Evolutionary conservation across 495 filamentous ascomycete genomes (phyloP).

Genomic region (Penicillium alfredii): DNA sequence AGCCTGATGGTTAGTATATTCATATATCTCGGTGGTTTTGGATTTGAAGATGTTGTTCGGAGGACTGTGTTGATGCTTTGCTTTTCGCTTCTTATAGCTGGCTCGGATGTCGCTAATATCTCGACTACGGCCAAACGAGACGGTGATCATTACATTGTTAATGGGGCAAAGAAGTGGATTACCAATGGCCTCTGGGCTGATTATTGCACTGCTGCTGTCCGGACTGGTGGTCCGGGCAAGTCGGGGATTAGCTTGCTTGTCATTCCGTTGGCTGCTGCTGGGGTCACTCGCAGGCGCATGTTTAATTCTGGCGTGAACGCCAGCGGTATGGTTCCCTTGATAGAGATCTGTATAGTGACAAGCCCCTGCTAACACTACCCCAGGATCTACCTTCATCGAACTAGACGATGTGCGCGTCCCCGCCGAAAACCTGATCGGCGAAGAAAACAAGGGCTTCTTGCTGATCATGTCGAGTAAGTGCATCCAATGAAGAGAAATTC

Average conservation of each 20-base stretch:
- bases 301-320: slow-evolving; percentile 60
- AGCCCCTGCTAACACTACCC: background rate
- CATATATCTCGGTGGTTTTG: background rate
- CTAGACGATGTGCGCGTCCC: slow-evolving; percentile 45
- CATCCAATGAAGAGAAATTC: background rate
- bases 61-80: slow-evolving; percentile 1
- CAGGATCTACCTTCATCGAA: slow-evolving; percentile 43
- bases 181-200: slow-evolving; percentile 51
- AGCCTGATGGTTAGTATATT: slow-evolving; percentile 41
- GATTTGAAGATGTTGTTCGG: background rate
- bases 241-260: slow-evolving; percentile 47
- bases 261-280: slow-evolving; percentile 42
- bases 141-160: slow-evolving; percentile 46
- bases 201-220: slow-evolving; percentile 49
- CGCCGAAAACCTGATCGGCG: slow-evolving; percentile 36
- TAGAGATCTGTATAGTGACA: slow-evolving; percentile 34
- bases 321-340: slow-evolving; percentile 26
- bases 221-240: slow-evolving; percentile 46
- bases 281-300: slow-evolving; percentile 63
- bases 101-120: slow-evolving; percentile 50
- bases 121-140: slow-evolving; percentile 42
- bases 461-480: slow-evolving; percentile 45
- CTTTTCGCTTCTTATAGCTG: slow-evolving; percentile 22
- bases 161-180: slow-evolving; percentile 55
- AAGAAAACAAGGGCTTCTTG: slow-evolving; percentile 44